phyloP scores from a whole-genome alignment of 495 filamentous ascomycete genomes.

The Penicillium macrosclerotiorum region DNA sequence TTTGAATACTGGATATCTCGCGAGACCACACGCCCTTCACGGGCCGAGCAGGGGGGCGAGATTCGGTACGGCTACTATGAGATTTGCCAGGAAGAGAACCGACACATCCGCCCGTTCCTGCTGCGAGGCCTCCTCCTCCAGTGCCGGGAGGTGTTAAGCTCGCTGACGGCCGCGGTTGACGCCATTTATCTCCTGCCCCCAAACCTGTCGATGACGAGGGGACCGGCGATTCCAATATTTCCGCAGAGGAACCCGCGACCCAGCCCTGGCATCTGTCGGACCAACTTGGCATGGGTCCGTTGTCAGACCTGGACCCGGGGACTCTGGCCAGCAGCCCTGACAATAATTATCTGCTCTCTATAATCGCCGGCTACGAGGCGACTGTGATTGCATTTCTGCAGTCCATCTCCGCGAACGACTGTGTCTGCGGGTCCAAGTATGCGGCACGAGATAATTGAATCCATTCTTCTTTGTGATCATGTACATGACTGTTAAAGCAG shows the following conservation, averaged over 20 bases:
- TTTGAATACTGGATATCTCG: slow-evolving; percentile 38
- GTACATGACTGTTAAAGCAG: background rate
- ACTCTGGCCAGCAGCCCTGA: slow-evolving; percentile 1
- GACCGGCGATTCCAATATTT: background rate
- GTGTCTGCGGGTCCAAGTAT: slow-evolving; percentile 29
- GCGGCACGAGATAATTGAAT: slow-evolving; percentile 3
- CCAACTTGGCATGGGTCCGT: slow-evolving; percentile 1
- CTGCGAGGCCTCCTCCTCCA: slow-evolving; percentile 30
- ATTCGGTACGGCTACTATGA: slow-evolving; percentile 43
- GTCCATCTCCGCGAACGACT: slow-evolving; percentile 26
- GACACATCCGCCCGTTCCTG: slow-evolving; percentile 32
- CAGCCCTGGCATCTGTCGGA: slow-evolving; percentile 12
- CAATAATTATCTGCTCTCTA: slow-evolving; percentile 30
- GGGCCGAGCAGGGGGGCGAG: slow-evolving; percentile 18
- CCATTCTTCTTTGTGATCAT: background rate
- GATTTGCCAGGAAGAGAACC: slow-evolving; percentile 33
- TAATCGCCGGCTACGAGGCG: slow-evolving; percentile 35
- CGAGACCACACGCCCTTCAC: slow-evolving; percentile 18
- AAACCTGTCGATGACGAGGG: slow-evolving; percentile 14
- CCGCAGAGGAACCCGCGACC: slow-evolving; percentile 1
- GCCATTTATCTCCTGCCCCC: slow-evolving; percentile 2
- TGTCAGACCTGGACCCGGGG: slow-evolving; percentile 11
- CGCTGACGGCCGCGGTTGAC: slow-evolving; percentile 24
- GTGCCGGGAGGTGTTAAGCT: slow-evolving; percentile 28
- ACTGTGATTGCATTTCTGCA: slow-evolving; percentile 35